Base-by-base conservation (phyloP, 176 grass and related monocot genomes). In the Eleusine coracana region DNA sequence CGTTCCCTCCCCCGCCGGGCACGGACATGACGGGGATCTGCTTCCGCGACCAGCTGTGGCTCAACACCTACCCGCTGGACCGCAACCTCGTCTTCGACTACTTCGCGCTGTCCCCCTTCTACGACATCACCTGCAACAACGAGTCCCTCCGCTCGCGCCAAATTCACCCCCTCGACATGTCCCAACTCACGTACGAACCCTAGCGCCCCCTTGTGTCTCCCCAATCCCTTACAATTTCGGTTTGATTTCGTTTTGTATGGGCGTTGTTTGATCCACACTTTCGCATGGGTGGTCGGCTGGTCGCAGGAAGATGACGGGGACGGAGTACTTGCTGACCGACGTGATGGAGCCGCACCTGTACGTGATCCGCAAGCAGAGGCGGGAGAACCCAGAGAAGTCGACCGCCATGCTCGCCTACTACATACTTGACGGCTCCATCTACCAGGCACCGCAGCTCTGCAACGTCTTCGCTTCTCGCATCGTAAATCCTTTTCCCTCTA, bases 21-120 rank as follows among this genome's bases (percentile, higher is more conserved):
- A 98, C 96, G 36, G 96, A 95, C 91, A 98, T 98, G 96, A 98
- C 96, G 27, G 96, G 96, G 41, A 98, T 98, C 78, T 98, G 96
- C 87, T 98, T 98, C 93, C 89, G 93, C 37, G 96, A 98, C 80
- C 96, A 98, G 85, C 91, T 98, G 61, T 98, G 96, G 96, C 92
- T 98, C 87, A 95, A 98, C 87, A 85, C 82, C 77, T 95, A 92
- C 80, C 92, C 91, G 45, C 96, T 98, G 41, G 96, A 98, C 37
- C 91, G 96, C 85, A 98, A 95, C 52, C 91, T 98, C 86, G 93
- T 98, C 86, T 98, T 98, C 79, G 96, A 98, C 84, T 98, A 98
- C 89, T 98, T 93, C 83, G 96, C 93, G 51, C 90, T 98, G 76
- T 95, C 96, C 62, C 96, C 96, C 27, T 98, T 98, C 87, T 98